Percentiles rank a stretch among this genome's conserved stretches.
Evolutionary conservation across 768 basidiomycete species (phyloP).

Genomic region (Trametes cubensis): DNA sequence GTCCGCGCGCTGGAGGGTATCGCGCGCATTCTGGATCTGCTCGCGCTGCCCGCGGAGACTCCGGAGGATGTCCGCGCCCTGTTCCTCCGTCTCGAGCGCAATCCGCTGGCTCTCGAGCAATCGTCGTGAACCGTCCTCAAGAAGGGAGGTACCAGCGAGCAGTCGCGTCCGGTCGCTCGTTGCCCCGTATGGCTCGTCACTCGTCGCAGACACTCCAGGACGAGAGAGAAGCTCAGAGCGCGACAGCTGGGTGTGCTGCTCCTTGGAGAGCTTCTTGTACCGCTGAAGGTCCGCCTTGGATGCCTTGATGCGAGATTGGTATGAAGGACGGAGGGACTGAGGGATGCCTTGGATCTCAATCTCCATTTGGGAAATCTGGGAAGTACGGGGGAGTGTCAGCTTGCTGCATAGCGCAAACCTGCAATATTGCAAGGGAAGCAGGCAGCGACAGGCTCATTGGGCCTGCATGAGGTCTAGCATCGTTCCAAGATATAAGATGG

Average conservation of each 20-base stretch:
- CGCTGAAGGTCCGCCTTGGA: slow-evolving; percentile 76
- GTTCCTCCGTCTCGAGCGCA: slow-evolving; percentile 94
- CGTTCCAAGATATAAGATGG: no score
- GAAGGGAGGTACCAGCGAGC: slow-evolving; percentile 71
- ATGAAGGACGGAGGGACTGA: slow-evolving; percentile 75
- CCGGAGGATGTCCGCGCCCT: slow-evolving; percentile 89
- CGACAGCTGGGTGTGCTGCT: slow-evolving; percentile 67
- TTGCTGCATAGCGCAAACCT: neutral
- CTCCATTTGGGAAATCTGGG: slow-evolving; percentile 97
- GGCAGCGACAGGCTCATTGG: no score
- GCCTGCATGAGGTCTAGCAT: no score
- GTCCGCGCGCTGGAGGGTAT: slow-evolving; percentile 86
- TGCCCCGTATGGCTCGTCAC: slow-evolving; percentile 80
- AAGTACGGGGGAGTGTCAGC: neutral
- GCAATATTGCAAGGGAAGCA: no score
- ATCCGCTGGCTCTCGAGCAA: slow-evolving; percentile 90
- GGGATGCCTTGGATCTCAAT: slow-evolving; percentile 96
- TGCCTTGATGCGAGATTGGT: slow-evolving; percentile 71
- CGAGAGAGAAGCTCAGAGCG: slow-evolving; percentile 72
- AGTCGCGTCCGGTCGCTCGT: slow-evolving; percentile 78
- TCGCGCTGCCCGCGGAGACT: slow-evolving; percentile 88
- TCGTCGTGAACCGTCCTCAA: slow-evolving; percentile 84
- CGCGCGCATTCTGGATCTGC: slow-evolving; percentile 90
- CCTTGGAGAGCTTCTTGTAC: slow-evolving; percentile 82
- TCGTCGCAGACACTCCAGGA: slow-evolving; percentile 50